A percentile compares a stretch with the other conserved stretches of the same genome.
Conservation (phyloP, 2,329 filamentous ascomycete species). For the Zasmidium cellare region DNA sequence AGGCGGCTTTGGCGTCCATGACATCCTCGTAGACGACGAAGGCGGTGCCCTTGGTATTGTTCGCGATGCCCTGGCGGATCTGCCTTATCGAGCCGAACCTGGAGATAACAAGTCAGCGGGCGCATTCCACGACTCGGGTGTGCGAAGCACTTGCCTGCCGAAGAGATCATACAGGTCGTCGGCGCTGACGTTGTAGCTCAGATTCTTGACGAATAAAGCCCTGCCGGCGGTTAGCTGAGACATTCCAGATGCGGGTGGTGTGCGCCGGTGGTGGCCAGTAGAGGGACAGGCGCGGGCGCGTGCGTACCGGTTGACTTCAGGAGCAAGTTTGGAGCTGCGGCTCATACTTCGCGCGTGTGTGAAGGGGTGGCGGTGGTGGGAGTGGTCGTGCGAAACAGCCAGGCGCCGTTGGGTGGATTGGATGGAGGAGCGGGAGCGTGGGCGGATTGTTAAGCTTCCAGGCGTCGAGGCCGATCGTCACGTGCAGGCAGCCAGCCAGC, state of each 20-base stretch:
- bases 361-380: slow-evolving; percentile 33
- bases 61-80: slow-evolving; percentile 96
- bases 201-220: slow-evolving; percentile 99
- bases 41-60: slow-evolving; percentile 95
- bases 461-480: not conserved
- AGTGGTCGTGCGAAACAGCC: slow-evolving; percentile 8
- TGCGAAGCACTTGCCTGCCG: slow-evolving; percentile 64
- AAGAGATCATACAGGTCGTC: slow-evolving; percentile 99
- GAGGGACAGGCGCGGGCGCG: not conserved
- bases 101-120: slow-evolving; percentile 8
- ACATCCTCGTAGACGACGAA: slow-evolving; percentile 99
- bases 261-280: slow-evolving; percentile 4
- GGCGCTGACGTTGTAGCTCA: slow-evolving; percentile 98
- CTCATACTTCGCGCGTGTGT: slow-evolving; percentile 69
- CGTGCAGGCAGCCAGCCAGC: not conserved
- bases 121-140: slow-evolving; percentile 3
- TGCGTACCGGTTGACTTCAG: slow-evolving; percentile 95
- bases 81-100: slow-evolving; percentile 60
- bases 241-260: slow-evolving; percentile 1
- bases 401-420: not conserved
- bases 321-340: slow-evolving; percentile 94
- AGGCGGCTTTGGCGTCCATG: slow-evolving; percentile 96
- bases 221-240: slow-evolving; percentile 46
- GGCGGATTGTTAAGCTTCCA: not conserved
- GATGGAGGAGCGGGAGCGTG: slow-evolving; percentile 2